phyloP scores from a whole-genome alignment of 176 grass and related monocot species.

The Eleusine coracana region DNA sequence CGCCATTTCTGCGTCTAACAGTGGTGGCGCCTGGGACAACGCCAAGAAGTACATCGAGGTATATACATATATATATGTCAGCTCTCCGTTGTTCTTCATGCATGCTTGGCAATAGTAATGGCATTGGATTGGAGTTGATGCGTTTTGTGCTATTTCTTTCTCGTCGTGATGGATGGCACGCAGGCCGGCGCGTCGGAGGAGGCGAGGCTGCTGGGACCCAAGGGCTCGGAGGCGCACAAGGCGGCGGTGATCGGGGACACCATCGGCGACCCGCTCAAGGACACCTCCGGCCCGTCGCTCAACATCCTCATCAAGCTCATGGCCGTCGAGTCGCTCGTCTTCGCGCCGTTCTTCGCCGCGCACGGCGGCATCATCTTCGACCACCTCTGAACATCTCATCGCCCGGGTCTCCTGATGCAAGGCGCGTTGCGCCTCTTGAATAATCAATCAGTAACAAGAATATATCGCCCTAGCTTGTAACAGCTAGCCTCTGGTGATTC shows the following conservation, averaged over 20 bases:
- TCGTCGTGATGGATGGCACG: background rate
- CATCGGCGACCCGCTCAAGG: slow-evolving; percentile 86
- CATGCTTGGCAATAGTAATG: background rate
- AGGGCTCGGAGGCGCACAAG: slow-evolving; percentile 84
- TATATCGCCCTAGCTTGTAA: slow-evolving; percentile 6
- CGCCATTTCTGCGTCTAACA: slow-evolving; percentile 92
- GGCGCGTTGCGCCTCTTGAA: background rate
- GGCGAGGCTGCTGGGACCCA: slow-evolving; percentile 77
- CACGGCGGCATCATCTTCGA: slow-evolving; percentile 82
- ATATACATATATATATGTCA: background rate
- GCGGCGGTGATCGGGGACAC: slow-evolving; percentile 88
- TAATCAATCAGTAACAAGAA: background rate
- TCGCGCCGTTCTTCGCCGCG: slow-evolving; percentile 82
- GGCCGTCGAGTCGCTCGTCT: slow-evolving; percentile 90
- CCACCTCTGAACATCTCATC: slow-evolving; percentile 20
- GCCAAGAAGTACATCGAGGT: slow-evolving; percentile 98
- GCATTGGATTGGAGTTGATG: too few relatives aligned
- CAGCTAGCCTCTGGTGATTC: background rate
- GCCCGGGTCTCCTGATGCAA: too few relatives aligned
- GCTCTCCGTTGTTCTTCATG: background rate
- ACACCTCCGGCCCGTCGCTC: slow-evolving; percentile 88
- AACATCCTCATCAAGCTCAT: slow-evolving; percentile 95
- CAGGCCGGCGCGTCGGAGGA: slow-evolving; percentile 83
- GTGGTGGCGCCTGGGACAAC: slow-evolving; percentile 92
- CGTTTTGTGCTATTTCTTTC: too few relatives aligned